Evolutionary conservation across 352 stramenopile species (phyloP), one percentile per base, ranked within the genome.

Genomic region (Peronospora farinosa): DNA sequence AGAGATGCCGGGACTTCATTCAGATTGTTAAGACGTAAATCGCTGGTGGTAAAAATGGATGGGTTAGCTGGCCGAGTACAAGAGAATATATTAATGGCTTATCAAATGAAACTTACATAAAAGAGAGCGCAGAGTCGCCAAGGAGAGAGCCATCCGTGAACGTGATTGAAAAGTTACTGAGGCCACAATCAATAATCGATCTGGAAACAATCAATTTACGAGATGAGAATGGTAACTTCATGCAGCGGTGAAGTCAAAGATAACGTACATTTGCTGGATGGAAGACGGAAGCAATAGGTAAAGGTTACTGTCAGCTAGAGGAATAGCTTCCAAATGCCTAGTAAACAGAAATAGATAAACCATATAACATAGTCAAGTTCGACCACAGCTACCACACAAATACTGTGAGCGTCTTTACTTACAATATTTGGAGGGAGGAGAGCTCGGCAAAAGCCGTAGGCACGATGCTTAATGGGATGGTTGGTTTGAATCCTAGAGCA

Each of bases 11-110:
- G 62, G 9, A 65, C 10, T 36, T 27, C 5, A 30, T 37, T 31
- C 5, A 85, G 35, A 15, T 47, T 35, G 39, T 85, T 85, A 6
- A 63, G 32, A 25, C 71, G 67, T 11, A 85, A 60, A 43, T 83
- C 69, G 27, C 74, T 85, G 19, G 33, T 30, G 42, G 7, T 37
- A 33, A 12, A 39, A 12, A 42, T 0, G 19, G 30, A 45, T 13
- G n/a, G 16, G 32, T 39, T 3, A 35, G 11, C 10, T 15, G 12
- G 5, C 2, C 1, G n/a, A 12, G 21, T 31, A 35, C 4, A 58
- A 17, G 25, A n/a, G 44, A 16, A 10, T 17, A 36, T 19, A 13
- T 2, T 11, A 21, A 47, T 38, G 47, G 33, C 31, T 33, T 42
- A 35, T 40, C 10, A 42, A n/a, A 2, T 30, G 8, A 30, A 27